phyloP scores from a whole-genome alignment of 257 asterid species.

The Solanum habrochaites region DNA sequence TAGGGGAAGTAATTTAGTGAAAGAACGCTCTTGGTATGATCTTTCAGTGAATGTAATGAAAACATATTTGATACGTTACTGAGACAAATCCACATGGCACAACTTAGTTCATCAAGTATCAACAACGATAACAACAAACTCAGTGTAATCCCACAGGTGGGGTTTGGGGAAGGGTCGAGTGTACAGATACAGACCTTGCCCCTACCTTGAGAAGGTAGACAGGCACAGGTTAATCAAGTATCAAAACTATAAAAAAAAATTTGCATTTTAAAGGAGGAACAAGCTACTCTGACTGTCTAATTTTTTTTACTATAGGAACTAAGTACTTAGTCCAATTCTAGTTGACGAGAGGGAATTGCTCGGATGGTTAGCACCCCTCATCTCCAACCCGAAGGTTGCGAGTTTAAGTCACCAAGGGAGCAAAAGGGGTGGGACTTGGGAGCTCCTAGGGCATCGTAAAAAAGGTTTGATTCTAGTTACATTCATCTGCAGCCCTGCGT shows the following conservation, averaged over 20 bases:
- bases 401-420: too few relatives aligned
- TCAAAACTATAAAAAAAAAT: not conserved
- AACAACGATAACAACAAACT: not conserved
- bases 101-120: not conserved
- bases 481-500: not conserved
- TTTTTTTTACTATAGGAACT: not conserved
- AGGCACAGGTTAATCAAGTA: not conserved
- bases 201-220: not conserved
- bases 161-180: not conserved
- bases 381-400: too few relatives aligned
- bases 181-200: not conserved
- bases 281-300: not conserved
- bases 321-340: not conserved
- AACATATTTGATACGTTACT: too few relatives aligned
- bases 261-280: not conserved
- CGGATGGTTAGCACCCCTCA: too few relatives aligned
- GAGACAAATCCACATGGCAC: not conserved
- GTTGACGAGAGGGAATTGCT: too few relatives aligned
- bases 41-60: not conserved
- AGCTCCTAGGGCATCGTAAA: too few relatives aligned
- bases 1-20: too few relatives aligned
- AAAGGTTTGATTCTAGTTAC: not conserved
- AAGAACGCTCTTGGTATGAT: not conserved
- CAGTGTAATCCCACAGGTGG: not conserved
- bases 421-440: too few relatives aligned